Evolutionary conservation across 2,329 filamentous ascomycete species (phyloP), one percentile per base, ranked within the genome.

Genomic region (Sclerotinia borealis): DNA sequence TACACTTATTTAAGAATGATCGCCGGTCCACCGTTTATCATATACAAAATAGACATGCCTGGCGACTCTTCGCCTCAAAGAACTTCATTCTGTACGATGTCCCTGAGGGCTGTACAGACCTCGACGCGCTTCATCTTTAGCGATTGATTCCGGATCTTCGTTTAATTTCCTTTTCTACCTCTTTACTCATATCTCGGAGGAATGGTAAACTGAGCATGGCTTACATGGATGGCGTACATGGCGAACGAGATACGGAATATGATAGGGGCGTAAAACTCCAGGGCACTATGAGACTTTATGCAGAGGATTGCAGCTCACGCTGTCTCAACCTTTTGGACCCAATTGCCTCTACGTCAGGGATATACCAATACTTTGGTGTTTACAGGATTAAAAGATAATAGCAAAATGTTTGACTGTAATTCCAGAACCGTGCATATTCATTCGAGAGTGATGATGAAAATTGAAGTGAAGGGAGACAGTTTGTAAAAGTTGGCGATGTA

Each of bases 211-310:
- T 67, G 58, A 64, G 67, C 65, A 61, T 51, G 67, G 67, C 64
- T 63, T 67, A 59, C 59, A 34, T 37, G 66, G n/a, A n/a, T n/a
- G n/a, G n/a, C n/a, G n/a, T n/a, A 66, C 64, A 68, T 67, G 63
- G 61, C 52, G 54, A 64, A 61, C 56, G 2, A 45, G 19, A 58
- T 17, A 7, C 19, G 39, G 52, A 34, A 54, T n/a, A 36, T 55
- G 41, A 39, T 11, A 17, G 15, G 27, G 54, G 54, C 54, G 39
- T 45, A n/a, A 22, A 45, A 58, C 41, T 45, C 22, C 15, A 17
- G 54, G 27, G 25, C 39, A 56, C 13, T 34, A 19, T 43, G 17
- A 56, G 29, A 43, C 13, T 58, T 25, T 45, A 25, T 45, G n/a
- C 39, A 58, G n/a, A 45, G 4, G n/a, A 6, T 47, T 45, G 25